phyloP scores from a whole-genome alignment of 805 yeast species.

The Spathaspora passalidarum region DNA sequence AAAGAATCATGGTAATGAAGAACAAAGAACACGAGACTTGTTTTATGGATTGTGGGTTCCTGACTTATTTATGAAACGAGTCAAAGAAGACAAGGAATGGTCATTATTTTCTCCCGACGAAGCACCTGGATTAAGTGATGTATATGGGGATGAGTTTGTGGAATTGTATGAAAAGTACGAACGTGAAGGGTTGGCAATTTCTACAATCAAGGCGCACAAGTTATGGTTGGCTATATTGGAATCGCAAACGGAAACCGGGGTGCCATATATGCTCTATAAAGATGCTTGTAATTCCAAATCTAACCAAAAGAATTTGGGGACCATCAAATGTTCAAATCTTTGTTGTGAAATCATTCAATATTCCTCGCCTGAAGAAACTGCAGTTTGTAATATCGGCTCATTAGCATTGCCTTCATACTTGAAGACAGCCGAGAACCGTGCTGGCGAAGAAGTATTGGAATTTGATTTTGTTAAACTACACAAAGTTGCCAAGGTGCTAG shows the following conservation, averaged over 20 bases:
- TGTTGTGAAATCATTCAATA: conserved; percentile 95
- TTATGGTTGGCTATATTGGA: conserved; percentile 87
- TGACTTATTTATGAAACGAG: conserved; percentile 90
- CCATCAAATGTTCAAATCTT: conserved; percentile 87
- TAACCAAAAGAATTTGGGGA: conserved; percentile 89
- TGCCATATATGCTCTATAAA: conserved; percentile 91
- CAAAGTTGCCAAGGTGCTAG: conserved; percentile 69
- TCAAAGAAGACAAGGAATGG: conserved; percentile 78
- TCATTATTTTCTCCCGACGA: conserved; percentile 85
- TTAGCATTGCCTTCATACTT: conserved; percentile 83
- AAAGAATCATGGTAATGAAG: conserved; percentile 95
- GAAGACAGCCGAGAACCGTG: conserved; percentile 14
- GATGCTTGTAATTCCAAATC: conserved; percentile 86
- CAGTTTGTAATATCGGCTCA: conserved; percentile 94
- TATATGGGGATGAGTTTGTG: conserved; percentile 82
- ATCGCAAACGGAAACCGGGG: conserved; percentile 95
- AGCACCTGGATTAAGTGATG: conserved; percentile 81
- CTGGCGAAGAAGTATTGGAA: conserved; percentile 45
- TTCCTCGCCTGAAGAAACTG: conserved; percentile 88
- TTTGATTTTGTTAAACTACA: conserved; percentile 78
- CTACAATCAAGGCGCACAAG: conserved; percentile 78
- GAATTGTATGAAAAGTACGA: conserved; percentile 71
- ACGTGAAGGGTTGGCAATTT: conserved; percentile 58
- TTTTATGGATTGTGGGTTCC: conserved; percentile 95
- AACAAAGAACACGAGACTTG: conserved; percentile 86